phyloP scores from a whole-genome alignment of 1,139 yeast genomes.

The Yamadazyma conglobata region DNA sequence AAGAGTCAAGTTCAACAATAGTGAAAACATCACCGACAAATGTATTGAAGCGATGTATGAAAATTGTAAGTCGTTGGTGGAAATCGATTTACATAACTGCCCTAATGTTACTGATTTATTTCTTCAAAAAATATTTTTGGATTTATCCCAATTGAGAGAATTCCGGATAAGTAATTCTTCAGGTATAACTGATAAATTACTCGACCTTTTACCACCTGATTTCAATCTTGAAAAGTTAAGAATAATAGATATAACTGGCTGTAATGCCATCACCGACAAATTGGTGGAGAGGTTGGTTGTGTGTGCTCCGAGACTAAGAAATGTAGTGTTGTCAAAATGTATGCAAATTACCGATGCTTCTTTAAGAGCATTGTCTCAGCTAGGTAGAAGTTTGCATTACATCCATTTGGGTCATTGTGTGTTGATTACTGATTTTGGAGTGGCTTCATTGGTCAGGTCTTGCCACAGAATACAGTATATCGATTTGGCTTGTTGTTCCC shows the following conservation, averaged over 20 bases:
- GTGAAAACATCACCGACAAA: slow-evolving; percentile 64
- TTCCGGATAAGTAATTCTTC: slow-evolving; percentile 75
- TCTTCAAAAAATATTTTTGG: slow-evolving; percentile 57
- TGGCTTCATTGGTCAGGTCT: slow-evolving; percentile 65
- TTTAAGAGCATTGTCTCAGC: slow-evolving; percentile 62
- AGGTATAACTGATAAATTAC: slow-evolving; percentile 64
- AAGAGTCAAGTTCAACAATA: slow-evolving; percentile 77
- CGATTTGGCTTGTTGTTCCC: slow-evolving; percentile 92
- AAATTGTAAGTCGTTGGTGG: slow-evolving; percentile 77
- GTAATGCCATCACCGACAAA: slow-evolving; percentile 77
- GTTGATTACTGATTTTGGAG: slow-evolving; percentile 86
- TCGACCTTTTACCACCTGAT: slow-evolving; percentile 45
- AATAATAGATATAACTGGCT: slow-evolving; percentile 80
- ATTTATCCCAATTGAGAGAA: slow-evolving; percentile 72
- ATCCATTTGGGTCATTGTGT: slow-evolving; percentile 94
- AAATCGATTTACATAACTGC: slow-evolving; percentile 85
- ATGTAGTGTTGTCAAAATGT: slow-evolving; percentile 88
- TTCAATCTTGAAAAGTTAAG: slow-evolving; percentile 53
- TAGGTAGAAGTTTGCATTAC: slow-evolving; percentile 83
- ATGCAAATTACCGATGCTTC: slow-evolving; percentile 82
- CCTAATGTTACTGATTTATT: slow-evolving; percentile 66
- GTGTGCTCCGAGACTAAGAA: slow-evolving; percentile 81
- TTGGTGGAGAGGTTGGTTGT: slow-evolving; percentile 69
- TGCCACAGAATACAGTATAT: slow-evolving; percentile 89
- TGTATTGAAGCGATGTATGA: slow-evolving; percentile 60